Evolutionary conservation across 2,329 filamentous ascomycete genomes (phyloP).

Genomic region (Fusarium piperis): DNA sequence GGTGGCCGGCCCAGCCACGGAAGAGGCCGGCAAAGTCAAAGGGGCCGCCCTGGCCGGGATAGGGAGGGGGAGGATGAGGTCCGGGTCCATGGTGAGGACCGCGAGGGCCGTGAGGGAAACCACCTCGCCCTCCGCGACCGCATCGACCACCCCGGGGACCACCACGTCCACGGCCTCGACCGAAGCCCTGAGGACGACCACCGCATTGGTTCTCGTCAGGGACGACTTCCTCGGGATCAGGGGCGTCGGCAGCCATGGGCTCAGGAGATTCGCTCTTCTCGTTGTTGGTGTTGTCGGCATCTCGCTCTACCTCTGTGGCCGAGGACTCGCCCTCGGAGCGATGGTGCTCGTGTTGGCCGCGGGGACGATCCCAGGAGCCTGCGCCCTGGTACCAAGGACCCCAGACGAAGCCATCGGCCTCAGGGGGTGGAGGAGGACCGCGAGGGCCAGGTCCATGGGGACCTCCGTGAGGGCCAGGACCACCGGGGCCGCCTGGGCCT

Average conservation of each 20-base stretch:
- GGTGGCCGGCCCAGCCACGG: slow-evolving; percentile 53
- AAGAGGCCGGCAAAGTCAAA: slow-evolving; percentile 54
- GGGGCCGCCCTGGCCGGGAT: slow-evolving; percentile 26
- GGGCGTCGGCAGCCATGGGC: slow-evolving; percentile 43
- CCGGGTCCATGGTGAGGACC: slow-evolving; percentile 38
- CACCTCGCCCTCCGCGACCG: slow-evolving; percentile 33
- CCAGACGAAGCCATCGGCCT: slow-evolving; percentile 39
- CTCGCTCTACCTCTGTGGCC: slow-evolving; percentile 35
- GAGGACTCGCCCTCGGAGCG: slow-evolving; percentile 34
- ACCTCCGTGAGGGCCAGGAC: slow-evolving; percentile 18
- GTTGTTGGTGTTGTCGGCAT: slow-evolving; percentile 31
- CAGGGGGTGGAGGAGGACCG: slow-evolving; percentile 33
- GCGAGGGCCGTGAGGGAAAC: slow-evolving; percentile 26
- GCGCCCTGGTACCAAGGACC: slow-evolving; percentile 40
- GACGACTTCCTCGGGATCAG: slow-evolving; percentile 47
- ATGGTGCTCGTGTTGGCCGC: slow-evolving; percentile 36
- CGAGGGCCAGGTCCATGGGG: slow-evolving; percentile 19
- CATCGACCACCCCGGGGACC: slow-evolving; percentile 35
- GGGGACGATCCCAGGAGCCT: slow-evolving; percentile 35
- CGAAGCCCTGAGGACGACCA: slow-evolving; percentile 30
- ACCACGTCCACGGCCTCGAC: slow-evolving; percentile 35
- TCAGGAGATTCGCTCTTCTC: slow-evolving; percentile 51
- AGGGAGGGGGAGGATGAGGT: slow-evolving; percentile 30
- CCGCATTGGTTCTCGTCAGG: slow-evolving; percentile 45
- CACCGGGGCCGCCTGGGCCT: background rate